Evolutionary conservation across 78 protist species (phyloP), one percentile per base, ranked within the genome.

Genomic region (Chrysochromulina tobinii): DNA sequence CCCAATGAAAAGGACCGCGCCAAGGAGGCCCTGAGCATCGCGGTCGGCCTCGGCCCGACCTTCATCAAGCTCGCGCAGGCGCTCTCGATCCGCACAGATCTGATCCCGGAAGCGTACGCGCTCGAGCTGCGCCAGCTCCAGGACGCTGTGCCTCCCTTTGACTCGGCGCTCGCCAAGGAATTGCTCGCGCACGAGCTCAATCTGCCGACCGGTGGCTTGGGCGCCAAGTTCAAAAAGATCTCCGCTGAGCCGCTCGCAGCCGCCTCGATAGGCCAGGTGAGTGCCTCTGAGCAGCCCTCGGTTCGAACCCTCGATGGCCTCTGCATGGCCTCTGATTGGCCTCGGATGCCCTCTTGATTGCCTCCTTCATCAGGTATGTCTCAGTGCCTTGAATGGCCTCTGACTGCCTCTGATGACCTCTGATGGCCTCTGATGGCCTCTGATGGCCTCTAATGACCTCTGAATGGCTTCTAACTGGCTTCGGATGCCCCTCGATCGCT

Each of bases 61-160:
- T 67, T 67, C 73, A 67, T 67, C 73, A 67, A 67, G 73, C 73
- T 67, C 17, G 73, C 23, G 73, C 87, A 79, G 87, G 87, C 87
- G 51, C 87, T 79, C 27, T 79, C 87, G 38, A 54, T 54, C 64
- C 87, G 87, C 9, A 54, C 87, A 4, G 87, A 79, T 64, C 61
- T 79, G 64, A 50, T 79, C 23, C 87, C 87, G 0, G 61, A 79
- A 64, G 87, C 57, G 87, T 79, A 79, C 64, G 64, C 61, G 51
- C 57, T 79, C 48, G 87, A 79, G 61, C 87, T 79, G 38, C 64
- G 61, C 27, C 27, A 53, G 87, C 87, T 79, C 64, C 87, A 79
- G 87, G 87, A 79, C 48, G 64, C 57, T 17, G 87, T 79, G 38
- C 87, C 87, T 1, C 87, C 57, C 5, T 79, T 79, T 48, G 23